phyloP scores from a whole-genome alignment of 805 yeast species.

The Candida michaelii region DNA sequence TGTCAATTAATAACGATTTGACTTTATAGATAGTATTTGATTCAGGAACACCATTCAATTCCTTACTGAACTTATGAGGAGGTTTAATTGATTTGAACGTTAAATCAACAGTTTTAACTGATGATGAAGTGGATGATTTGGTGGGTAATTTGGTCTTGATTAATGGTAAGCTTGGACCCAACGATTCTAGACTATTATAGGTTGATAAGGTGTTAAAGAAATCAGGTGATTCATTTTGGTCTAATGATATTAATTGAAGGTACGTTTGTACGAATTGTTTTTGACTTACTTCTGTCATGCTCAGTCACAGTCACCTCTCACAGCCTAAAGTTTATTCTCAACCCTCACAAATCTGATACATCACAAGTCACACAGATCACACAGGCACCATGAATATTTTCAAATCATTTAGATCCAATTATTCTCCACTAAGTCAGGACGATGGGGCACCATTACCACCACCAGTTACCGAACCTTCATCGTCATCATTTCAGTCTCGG shows the following conservation, averaged over 20 bases:
- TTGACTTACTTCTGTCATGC: slow-evolving; percentile 3
- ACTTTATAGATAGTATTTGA: slow-evolving; percentile 36
- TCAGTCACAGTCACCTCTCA: neutral
- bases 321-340: no score
- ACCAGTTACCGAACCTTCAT: slow-evolving; percentile 31
- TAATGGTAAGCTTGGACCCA: slow-evolving; percentile 52
- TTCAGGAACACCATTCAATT: slow-evolving; percentile 21
- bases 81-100: slow-evolving; percentile 66
- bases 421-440: slow-evolving; percentile 33
- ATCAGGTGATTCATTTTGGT: slow-evolving; percentile 35
- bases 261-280: slow-evolving; percentile 54
- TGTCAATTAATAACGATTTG: slow-evolving; percentile 36
- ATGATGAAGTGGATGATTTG: slow-evolving; percentile 5
- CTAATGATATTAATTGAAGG: slow-evolving; percentile 47
- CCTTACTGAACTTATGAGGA: slow-evolving; percentile 57
- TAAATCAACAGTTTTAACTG: slow-evolving; percentile 20
- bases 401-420: slow-evolving; percentile 29
- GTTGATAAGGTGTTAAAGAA: slow-evolving; percentile 33
- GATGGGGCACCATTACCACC: slow-evolving; percentile 39
- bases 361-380: no score
- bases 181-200: slow-evolving; percentile 27
- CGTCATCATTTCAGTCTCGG: slow-evolving; percentile 24
- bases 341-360: no score
- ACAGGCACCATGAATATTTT: slow-evolving; percentile 40
- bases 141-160: slow-evolving; percentile 30